Evolutionary conservation across 192 early-diverging fungal species (phyloP).

Genomic region (Linderina pennispora): DNA sequence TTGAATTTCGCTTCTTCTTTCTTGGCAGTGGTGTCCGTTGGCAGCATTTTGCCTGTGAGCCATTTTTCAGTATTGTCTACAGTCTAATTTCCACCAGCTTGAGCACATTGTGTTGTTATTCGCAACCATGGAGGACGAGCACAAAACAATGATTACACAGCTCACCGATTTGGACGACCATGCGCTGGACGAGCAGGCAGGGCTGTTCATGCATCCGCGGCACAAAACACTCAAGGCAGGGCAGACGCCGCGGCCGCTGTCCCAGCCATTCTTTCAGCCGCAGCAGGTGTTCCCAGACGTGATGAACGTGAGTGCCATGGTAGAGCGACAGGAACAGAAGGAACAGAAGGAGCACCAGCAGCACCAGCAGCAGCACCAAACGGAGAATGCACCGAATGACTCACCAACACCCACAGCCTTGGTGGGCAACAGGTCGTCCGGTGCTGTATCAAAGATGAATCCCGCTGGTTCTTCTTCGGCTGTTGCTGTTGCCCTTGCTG

Average conservation of each 20-base stretch:
- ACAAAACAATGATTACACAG: constrained; percentile 52
- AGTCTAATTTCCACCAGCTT: constrained; percentile 1
- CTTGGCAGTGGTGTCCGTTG: no score
- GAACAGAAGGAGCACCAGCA: constrained; percentile 15
- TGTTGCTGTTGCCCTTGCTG: no score
- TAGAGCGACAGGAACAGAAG: constrained; percentile 41
- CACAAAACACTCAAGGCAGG: constrained; percentile 38
- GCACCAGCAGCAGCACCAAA: constrained; percentile 2
- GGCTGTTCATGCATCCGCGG: constrained; percentile 46
- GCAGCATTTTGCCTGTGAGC: no score
- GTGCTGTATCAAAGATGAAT: constrained; percentile 8
- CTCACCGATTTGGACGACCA: constrained; percentile 53
- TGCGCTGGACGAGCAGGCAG: constrained; percentile 47
- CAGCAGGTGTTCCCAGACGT: constrained; percentile 48
- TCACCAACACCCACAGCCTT: no score
- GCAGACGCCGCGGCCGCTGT: constrained; percentile 36
- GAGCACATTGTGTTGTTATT: no score
- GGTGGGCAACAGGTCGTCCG: constrained; percentile 6
- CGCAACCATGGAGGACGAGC: constrained; percentile 28
- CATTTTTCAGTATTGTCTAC: no score
- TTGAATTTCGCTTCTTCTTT: no score
- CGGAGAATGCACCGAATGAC: background rate
- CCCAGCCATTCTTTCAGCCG: constrained; percentile 50
- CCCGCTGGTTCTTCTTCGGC: no score
- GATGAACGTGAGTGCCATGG: constrained; percentile 47